These are phyloP conservation scores for Oryza meyeriana DNA, from an alignment of 176 grass and related monocot genomes.

Conservation along the genomic window DNA sequence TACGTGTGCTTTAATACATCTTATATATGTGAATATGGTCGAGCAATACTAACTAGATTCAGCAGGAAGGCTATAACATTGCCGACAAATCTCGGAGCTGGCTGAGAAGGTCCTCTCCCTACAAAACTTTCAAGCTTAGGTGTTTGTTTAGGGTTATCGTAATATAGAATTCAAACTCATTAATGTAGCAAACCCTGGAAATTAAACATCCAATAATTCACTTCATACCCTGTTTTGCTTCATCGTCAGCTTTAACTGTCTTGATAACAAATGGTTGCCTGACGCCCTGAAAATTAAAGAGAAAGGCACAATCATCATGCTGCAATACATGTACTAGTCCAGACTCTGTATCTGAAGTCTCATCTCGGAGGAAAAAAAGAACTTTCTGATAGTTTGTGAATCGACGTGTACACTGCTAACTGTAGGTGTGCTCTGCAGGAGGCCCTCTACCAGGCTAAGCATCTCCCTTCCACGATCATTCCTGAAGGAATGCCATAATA, in stretches of 20 bases:
- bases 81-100: slow-evolving; percentile 80
- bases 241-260: slow-evolving; percentile 95
- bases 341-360: not conserved
- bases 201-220: not conserved
- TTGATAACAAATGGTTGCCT: slow-evolving; percentile 88
- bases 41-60: slow-evolving; percentile 48
- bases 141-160: not conserved
- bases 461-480: slow-evolving; percentile 85
- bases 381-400: not conserved
- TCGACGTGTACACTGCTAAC: slow-evolving; percentile 53
- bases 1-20: not conserved
- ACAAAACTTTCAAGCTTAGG: slow-evolving; percentile 16
- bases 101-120: slow-evolving; percentile 77
- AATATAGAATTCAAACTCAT: not conserved
- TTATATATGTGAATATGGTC: not conserved
- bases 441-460: slow-evolving; percentile 70
- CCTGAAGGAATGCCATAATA: slow-evolving; percentile 32
- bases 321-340: not conserved
- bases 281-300: slow-evolving; percentile 47
- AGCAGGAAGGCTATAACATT: slow-evolving; percentile 81
- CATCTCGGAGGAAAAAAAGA: not conserved
- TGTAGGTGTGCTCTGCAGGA: slow-evolving; percentile 80
- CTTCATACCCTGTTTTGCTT: slow-evolving; percentile 74
- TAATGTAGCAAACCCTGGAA: not conserved
- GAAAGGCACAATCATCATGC: not conserved